A percentile compares a stretch with the other conserved stretches of the same genome.
Conservation (phyloP, 1,284 basidiomycete species). For the Rhodofomes roseus region DNA sequence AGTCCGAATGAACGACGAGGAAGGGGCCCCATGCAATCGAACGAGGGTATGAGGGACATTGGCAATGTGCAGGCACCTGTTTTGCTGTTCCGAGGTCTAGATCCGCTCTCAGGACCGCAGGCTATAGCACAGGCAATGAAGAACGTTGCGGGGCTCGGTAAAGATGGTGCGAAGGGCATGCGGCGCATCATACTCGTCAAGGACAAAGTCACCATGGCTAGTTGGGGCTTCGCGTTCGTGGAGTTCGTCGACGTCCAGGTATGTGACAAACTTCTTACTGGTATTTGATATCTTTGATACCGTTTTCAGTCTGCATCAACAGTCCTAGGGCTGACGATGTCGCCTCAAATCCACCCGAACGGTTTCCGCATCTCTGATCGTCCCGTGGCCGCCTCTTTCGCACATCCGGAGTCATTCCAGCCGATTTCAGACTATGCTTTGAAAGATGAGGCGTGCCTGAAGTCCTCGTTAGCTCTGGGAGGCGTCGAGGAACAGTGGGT, state of each 20-base stretch:
- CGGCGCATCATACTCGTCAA: constrained; percentile 82
- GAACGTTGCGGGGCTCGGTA: constrained; percentile 59
- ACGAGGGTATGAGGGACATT: constrained; percentile 93
- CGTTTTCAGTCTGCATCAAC: constrained; percentile 58
- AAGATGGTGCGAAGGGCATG: constrained; percentile 80
- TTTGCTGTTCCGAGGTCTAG: constrained; percentile 83
- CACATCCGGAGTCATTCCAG: constrained; percentile 82
- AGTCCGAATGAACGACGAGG: constrained; percentile 64
- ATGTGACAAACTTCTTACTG: constrained; percentile 17
- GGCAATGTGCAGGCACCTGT: constrained; percentile 79
- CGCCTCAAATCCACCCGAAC: constrained; percentile 76
- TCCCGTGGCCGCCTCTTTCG: constrained; percentile 86
- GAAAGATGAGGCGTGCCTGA: constrained; percentile 70
- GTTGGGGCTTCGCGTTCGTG: constrained; percentile 91
- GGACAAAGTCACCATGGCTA: constrained; percentile 78
- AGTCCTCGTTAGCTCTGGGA: constrained; percentile 61
- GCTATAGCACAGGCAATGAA: constrained; percentile 80
- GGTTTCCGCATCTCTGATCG: constrained; percentile 86
- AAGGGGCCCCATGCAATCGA: constrained; percentile 56
- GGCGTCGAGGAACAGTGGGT: constrained; percentile 70
- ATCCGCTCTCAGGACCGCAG: constrained; percentile 80
- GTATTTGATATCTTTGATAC: constrained; percentile 8
- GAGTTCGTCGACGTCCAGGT: constrained; percentile 85
- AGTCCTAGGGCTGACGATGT: constrained; percentile 78
- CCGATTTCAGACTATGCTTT: constrained; percentile 68